Base-by-base conservation (phyloP, 108 stramenopile species). In the Fragilaria crotonensis region DNA sequence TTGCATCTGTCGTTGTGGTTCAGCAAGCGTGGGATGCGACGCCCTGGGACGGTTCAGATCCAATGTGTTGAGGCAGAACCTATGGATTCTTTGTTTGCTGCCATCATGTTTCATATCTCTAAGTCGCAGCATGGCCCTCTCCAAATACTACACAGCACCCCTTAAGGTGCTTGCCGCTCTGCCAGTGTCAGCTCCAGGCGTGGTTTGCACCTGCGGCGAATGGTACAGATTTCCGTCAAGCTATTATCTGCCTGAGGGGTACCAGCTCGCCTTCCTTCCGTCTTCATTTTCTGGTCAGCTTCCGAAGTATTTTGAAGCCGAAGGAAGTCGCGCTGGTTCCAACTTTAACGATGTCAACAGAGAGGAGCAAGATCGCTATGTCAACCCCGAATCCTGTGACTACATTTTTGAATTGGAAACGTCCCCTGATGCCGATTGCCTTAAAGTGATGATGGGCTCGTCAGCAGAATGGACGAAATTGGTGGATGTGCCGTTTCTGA, bases 161-260 rank as follows among this genome's bases (percentile, higher is more conserved):
- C 54, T 94, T 7, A 48, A 32, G 20, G 33, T 89, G 5, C 89
- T 90, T 76, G 60, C 79, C 11, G 50, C 75, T 17, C 52, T 84
- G 1, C 67, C 58, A 54, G 11, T 30, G 33, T 45, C 29, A 25
- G 19, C 48, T 30, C 25, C 31, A 30, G 28, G 32, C 18, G 28
- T 71, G 30, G 76, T 95, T 32, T 99, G 98, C 64, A 80, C 84
- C 11, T 95, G 91, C 30, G 93, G 88, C 28, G 98, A 99, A 78
- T 99, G 98, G 98, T 87, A 99, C 71, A 68, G 92, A 25, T 98
- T 91, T 70, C 94, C 96, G 4, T 85, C 94, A 22, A 80, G 76
- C 27, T 97, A 94, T 67, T 94, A 81, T 57, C 73, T 97, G 5
- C 94, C 94, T 14, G 45, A 50, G 19, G 75, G 66, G 33, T 50